Evolutionary conservation across 257 asterid species (phyloP), one percentile per base, ranked within the genome.

Genomic region (Handroanthus guayacan): DNA sequence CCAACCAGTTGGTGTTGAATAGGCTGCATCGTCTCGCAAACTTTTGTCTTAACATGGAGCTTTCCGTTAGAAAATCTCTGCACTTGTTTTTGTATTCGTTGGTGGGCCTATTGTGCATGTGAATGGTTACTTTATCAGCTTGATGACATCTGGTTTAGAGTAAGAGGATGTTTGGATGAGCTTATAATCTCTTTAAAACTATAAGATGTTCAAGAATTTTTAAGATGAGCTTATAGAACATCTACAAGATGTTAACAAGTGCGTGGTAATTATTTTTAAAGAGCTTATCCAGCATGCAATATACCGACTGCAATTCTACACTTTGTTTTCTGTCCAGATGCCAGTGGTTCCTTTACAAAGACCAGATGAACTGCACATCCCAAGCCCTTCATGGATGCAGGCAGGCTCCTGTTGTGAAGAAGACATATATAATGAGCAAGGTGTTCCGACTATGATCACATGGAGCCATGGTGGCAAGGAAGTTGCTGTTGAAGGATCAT

Each of bases 401-500:
- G 61, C 83, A 20, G 67, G 85, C 72, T 77, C 95, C 4, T 87
- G 82, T 36, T 80, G 75, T 50, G 95, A 92, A 77, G 95, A 92
- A 75, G 93, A 92, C 20, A 69, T 79, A 51, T 71, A 38, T 47
- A 71, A 75, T 20, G 97, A 90, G 82, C 95, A 88, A 71, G 91
- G 95, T 38, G 79, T 92, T 75, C 97, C 97, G 51, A 89, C 95
- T 69, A 88, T 92, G 93, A 85, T 92, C 69, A 87, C 88, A 6
- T 92, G 97, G 97, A 81, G 92, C 79, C 69, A 85, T 69, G 97
- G 84, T 20, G 97, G 93, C 52, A 81, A 84, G 44, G 97, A 88
- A 45, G 95, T 89, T 78, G 78, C 89, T 5, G 88, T 92, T 60
- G 97, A 90, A 81, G 97, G 97, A 55, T 92, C 97, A 31, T 92